Percentiles rank a stretch among this genome's conserved stretches.
These are phyloP conservation scores for Tulasnella sp. DNA, from an alignment of 768 basidiomycete genomes.

Conservation along the genomic window DNA sequence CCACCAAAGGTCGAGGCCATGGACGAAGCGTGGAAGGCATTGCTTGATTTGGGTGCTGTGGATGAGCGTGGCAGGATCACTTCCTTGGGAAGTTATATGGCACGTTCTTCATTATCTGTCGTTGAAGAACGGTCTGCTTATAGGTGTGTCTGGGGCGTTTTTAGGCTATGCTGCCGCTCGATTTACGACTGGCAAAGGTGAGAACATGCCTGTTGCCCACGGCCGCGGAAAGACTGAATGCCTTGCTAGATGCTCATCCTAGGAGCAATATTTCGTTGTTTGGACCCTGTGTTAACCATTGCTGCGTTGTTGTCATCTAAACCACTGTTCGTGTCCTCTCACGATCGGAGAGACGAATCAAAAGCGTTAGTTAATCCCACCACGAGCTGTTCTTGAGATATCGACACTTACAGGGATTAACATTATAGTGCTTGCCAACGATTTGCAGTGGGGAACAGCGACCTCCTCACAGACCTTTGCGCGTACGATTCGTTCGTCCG, in stretches of 20 bases:
- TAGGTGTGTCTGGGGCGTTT: conserved; percentile 1
- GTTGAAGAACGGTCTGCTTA: not conserved
- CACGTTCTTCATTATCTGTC: conserved; percentile 23
- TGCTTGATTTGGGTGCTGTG: conserved; percentile 70
- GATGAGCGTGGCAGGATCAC: conserved; percentile 53
- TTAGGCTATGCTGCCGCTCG: conserved; percentile 75
- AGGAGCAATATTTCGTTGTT: conserved; percentile 68
- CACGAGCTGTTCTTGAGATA: not conserved
- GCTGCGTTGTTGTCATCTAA: conserved; percentile 78
- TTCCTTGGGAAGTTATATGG: conserved; percentile 71
- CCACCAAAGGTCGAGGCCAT: conserved; percentile 68
- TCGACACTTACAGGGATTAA: not conserved
- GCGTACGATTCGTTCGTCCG: conserved; percentile 57
- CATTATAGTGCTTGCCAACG: conserved; percentile 49
- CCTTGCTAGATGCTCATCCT: conserved; percentile 66
- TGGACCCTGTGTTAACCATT: conserved; percentile 70
- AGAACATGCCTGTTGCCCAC: not conserved
- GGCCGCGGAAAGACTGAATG: conserved; percentile 1
- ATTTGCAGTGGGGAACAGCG: conserved; percentile 63
- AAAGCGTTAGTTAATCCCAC: conserved; percentile 36
- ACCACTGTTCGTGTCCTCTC: conserved; percentile 67
- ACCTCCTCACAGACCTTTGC: conserved; percentile 68
- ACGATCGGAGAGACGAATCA: conserved; percentile 75
- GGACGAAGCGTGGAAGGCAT: conserved; percentile 57
- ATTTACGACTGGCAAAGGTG: conserved; percentile 78